phyloP scores from a whole-genome alignment of 169 alveolate genomes.

The Amoebophrya sp. region DNA sequence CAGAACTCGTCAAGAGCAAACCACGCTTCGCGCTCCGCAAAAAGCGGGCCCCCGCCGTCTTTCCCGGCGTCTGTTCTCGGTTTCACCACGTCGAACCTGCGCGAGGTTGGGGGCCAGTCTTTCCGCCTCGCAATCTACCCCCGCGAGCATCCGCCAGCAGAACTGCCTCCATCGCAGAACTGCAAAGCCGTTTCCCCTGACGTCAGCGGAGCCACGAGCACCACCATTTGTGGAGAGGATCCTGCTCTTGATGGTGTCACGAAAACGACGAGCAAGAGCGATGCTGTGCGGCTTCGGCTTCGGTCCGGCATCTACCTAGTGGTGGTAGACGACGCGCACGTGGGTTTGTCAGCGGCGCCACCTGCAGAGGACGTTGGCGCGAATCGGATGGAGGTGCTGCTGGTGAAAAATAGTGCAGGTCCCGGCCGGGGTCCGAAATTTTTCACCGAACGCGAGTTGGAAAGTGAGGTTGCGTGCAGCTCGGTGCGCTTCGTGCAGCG shows the following conservation, averaged over 20 bases:
- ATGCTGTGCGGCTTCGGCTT: too few species aligned
- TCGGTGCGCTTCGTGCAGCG: neutral
- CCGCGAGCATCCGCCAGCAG: too few species aligned
- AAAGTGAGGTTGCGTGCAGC: neutral
- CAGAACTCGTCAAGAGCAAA: neutral
- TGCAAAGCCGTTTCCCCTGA: too few species aligned
- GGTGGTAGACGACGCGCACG: neutral
- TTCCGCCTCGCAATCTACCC: neutral
- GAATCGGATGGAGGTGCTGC: neutral
- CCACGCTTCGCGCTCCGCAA: too few species aligned
- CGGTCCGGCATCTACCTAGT: neutral
- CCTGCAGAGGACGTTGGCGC: neutral
- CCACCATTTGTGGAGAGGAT: too few species aligned
- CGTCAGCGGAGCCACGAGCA: too few species aligned
- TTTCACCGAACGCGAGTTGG: neutral
- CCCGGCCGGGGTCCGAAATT: neutral
- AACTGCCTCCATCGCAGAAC: neutral
- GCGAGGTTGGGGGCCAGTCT: neutral
- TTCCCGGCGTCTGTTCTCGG: neutral
- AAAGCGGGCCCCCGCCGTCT: too few species aligned
- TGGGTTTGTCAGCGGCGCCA: neutral
- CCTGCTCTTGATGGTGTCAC: too few species aligned
- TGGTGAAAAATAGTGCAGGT: neutral
- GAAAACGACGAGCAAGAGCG: too few species aligned
- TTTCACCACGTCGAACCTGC: neutral